Percentiles rank a stretch among this genome's conserved stretches.
These are phyloP conservation scores for Erythrophleum fordii DNA, from an alignment of 306 rosid species.

Conservation along the genomic window DNA sequence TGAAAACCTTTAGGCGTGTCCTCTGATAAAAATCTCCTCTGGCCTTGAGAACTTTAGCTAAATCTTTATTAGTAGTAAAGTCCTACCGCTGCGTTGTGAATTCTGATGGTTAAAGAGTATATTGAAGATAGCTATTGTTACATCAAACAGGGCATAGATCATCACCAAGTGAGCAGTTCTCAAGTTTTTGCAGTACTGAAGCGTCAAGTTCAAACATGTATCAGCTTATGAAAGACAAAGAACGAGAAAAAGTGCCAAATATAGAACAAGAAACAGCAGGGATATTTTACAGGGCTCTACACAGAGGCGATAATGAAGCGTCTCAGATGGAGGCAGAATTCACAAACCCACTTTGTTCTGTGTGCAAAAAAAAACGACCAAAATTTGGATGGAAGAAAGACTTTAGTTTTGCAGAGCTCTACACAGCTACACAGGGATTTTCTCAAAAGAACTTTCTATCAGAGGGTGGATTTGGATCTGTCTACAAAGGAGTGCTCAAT, in stretches of 20 bases:
- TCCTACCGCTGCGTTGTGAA: constrained; percentile 19
- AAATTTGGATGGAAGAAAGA: constrained; percentile 59
- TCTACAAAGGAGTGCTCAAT: constrained; percentile 58
- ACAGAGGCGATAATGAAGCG: constrained; percentile 25
- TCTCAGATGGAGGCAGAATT: constrained; percentile 45
- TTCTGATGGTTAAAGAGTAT: not conserved
- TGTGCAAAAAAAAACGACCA: constrained; percentile 67
- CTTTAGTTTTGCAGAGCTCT: constrained; percentile 65
- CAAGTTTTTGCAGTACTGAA: constrained; percentile 31
- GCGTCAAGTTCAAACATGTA: constrained; percentile 21
- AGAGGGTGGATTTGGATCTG: constrained; percentile 90
- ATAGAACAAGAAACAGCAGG: constrained; percentile 38
- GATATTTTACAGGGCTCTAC: not conserved
- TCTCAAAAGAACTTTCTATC: constrained; percentile 62
- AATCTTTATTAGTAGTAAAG: not conserved
- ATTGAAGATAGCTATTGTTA: constrained; percentile 14
- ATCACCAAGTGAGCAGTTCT: constrained; percentile 40
- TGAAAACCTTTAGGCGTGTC: not conserved
- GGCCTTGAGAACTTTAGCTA: not conserved
- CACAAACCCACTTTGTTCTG: constrained; percentile 50
- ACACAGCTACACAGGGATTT: constrained; percentile 62
- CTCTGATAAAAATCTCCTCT: not conserved
- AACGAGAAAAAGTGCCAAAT: constrained; percentile 16
- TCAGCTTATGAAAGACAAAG: constrained; percentile 20
- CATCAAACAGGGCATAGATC: constrained; percentile 44